Percentiles rank a stretch among this genome's conserved stretches.
phyloP scores from a whole-genome alignment of 306 rosid genomes.

The Luffa aegyptiaca region DNA sequence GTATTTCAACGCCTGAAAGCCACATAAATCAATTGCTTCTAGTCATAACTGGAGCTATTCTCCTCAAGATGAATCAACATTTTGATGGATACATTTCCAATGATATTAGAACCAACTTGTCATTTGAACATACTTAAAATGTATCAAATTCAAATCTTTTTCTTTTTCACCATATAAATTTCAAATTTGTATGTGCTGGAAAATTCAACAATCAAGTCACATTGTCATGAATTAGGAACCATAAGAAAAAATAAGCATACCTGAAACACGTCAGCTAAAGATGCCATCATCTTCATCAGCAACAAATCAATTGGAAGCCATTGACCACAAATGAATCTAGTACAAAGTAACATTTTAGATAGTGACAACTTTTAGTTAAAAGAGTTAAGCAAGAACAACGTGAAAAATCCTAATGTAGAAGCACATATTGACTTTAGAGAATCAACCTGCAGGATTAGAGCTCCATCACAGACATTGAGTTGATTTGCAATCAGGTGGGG shows the following conservation, averaged over 20 bases:
- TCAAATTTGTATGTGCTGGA: background rate
- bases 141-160: background rate
- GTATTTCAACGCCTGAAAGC: no score
- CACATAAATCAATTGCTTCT: no score
- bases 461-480: no score
- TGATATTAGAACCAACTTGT: background rate
- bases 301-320: conserved; percentile 72
- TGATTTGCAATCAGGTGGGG: no score
- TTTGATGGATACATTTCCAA: background rate
- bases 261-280: conserved; percentile 83
- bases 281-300: conserved; percentile 84
- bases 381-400: background rate
- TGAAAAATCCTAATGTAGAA: background rate
- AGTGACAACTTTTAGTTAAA: background rate
- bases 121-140: background rate
- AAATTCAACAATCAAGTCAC: background rate
- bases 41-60: background rate
- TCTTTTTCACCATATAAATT: background rate
- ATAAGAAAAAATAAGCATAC: conserved; percentile 28
- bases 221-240: background rate
- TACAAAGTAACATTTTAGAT: conserved; percentile 5
- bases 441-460: no score
- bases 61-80: background rate
- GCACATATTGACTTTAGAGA: no score
- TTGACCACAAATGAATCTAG: conserved; percentile 72